A percentile compares a stretch with the other conserved stretches of the same genome.
Conservation (phyloP, 345 rosid species). For the Murraya paniculata region DNA sequence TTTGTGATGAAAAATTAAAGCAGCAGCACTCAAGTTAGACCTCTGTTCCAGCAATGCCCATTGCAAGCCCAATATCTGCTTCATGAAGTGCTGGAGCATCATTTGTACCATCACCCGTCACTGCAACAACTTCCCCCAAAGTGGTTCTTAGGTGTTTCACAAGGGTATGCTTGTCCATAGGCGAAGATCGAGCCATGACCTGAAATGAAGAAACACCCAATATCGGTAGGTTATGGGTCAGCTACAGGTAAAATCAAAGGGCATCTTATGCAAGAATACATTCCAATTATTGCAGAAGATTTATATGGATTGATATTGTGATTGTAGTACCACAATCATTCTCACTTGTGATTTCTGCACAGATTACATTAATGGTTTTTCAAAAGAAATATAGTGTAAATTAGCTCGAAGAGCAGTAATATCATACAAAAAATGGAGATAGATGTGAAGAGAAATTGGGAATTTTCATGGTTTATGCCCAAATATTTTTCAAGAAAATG, state of each 20-base stretch:
- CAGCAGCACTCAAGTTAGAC: constrained; percentile 23
- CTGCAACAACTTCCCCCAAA: constrained; percentile 77
- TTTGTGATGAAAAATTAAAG: neutral
- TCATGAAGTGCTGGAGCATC: constrained; percentile 93
- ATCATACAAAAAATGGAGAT: neutral
- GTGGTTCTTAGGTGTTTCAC: constrained; percentile 66
- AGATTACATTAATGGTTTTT: neutral
- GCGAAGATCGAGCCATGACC: constrained; percentile 92
- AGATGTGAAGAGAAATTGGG: neutral
- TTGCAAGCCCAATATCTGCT: constrained; percentile 87
- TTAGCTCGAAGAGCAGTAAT: neutral
- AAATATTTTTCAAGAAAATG: neutral
- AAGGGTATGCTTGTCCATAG: constrained; percentile 83
- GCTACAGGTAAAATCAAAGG: neutral
- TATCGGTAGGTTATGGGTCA: neutral
- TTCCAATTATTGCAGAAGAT: constrained; percentile 1
- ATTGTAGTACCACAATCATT: neutral
- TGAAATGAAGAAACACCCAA: constrained; percentile 21
- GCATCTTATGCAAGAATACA: neutral
- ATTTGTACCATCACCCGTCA: constrained; percentile 90
- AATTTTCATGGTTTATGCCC: neutral
- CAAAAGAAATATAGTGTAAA: neutral
- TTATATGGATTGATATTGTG: neutral
- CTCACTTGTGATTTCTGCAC: neutral
- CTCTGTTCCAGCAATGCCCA: constrained; percentile 91